Percentiles rank a stretch among this genome's conserved stretches.
These are phyloP conservation scores for Pichia inconspicua DNA, from an alignment of 1,139 yeast species.

Conservation along the genomic window DNA sequence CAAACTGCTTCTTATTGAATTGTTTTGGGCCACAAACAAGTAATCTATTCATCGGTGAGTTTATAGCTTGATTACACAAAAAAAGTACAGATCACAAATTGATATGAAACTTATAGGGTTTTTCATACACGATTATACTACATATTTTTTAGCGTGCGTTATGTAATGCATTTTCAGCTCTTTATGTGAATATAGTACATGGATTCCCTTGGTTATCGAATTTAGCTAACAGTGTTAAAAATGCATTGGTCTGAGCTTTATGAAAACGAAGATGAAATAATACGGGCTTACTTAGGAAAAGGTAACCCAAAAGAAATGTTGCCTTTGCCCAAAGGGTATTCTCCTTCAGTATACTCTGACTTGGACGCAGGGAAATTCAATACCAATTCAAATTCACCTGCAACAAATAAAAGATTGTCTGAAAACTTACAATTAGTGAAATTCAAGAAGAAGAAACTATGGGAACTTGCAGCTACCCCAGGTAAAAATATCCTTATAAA, in stretches of 20 bases:
- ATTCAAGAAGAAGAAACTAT: conserved; percentile 58
- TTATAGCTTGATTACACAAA: too few relatives aligned
- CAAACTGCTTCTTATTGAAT: conserved; percentile 1
- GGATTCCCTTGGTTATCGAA: too few relatives aligned
- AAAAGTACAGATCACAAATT: too few relatives aligned
- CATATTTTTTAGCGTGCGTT: neutral
- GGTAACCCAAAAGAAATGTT: neutral
- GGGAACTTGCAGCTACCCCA: conserved; percentile 82
- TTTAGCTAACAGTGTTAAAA: too few relatives aligned
- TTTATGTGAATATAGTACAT: too few relatives aligned
- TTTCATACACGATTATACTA: neutral
- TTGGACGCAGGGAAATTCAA: conserved; percentile 16
- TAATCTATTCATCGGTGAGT: neutral
- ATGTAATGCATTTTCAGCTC: neutral
- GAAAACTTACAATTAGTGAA: conserved; percentile 26
- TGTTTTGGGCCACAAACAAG: conserved; percentile 4
- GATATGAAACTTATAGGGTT: too few relatives aligned
- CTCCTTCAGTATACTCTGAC: conserved; percentile 16
- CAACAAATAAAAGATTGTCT: neutral
- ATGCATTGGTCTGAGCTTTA: neutral
- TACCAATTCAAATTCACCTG: conserved; percentile 1
- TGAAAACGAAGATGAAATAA: neutral
- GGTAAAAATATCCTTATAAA: conserved; percentile 87
- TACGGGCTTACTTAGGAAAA: neutral
- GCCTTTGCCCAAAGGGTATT: conserved; percentile 17